Evolutionary conservation across 768 basidiomycete genomes (phyloP), one percentile per base, ranked within the genome.

Genomic region (Boletus rubroflammeus): DNA sequence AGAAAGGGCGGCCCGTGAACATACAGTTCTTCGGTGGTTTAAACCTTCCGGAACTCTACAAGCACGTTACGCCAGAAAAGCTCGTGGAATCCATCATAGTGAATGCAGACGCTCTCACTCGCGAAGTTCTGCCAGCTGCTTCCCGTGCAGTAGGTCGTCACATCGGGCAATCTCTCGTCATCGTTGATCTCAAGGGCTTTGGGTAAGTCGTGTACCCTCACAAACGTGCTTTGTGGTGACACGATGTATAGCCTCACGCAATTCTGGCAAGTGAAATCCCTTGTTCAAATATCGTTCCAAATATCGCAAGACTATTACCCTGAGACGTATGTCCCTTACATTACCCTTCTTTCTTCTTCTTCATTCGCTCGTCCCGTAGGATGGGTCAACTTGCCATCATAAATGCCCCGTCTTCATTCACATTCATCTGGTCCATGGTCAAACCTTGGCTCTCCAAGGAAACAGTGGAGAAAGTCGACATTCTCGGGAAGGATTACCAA

Each of bases 271-370:
- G 82, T 88, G 74, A 87, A 84, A 65, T 72, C 76, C 41, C 73
- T 89, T n/a, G 78, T 78, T 23, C 75, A 81, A 46, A 72, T 68
- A 47, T 81, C 83, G 7, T 86, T 90, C 66, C 86, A 88, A 59
- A 75, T 90, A 51, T 88, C 86, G 2, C 88, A 90, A 67, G 85
- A 88, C 60, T 90, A 86, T 68, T 90, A 78, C 58, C 88, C 88
- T 1, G 88, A 90, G 65, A 84, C 84, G 86, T 89, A 64, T 50
- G 80, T 64, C 25, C n/a, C 40, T 21, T 25, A 17, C 13, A 21
- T n/a, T 6, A 6, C 36, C 9, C 6, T 47, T 34, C 5, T 26
- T 42, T 45, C 4, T 21, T 17, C 23, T 11, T 28, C 19, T 32
- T 55, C 13, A 53, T 39, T 38, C n/a, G 23, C 50, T 47, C 25